These are phyloP conservation scores for Penicillium griseofulvum DNA, from an alignment of 2,329 filamentous ascomycete genomes.

Conservation along the genomic window DNA sequence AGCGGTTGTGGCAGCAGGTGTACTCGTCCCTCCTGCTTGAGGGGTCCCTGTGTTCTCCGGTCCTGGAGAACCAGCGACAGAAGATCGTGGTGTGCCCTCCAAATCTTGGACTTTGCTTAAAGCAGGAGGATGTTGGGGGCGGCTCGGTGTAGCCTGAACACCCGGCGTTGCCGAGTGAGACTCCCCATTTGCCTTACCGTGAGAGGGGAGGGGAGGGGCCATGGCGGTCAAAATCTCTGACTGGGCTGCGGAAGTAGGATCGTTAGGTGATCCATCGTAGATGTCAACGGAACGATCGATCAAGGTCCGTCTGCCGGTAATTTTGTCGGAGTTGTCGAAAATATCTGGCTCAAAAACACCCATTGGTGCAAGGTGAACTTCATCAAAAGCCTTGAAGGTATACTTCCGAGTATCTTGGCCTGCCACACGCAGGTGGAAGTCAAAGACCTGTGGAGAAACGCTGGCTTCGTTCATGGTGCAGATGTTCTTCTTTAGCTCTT, in stretches of 20 bases:
- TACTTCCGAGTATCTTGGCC: slow-evolving; percentile 91
- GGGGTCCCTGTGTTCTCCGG: slow-evolving; percentile 75
- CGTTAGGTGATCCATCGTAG: slow-evolving; percentile 89
- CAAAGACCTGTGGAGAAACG: slow-evolving; percentile 81
- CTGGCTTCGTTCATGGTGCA: slow-evolving; percentile 89
- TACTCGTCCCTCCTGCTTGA: slow-evolving; percentile 45
- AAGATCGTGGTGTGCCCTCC: slow-evolving; percentile 77
- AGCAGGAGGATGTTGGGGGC: slow-evolving; percentile 65
- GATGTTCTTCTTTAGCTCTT: slow-evolving; percentile 91
- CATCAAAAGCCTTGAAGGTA: slow-evolving; percentile 94
- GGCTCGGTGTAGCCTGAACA: slow-evolving; percentile 45
- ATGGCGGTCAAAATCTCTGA: slow-evolving; percentile 60
- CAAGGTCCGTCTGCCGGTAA: slow-evolving; percentile 73
- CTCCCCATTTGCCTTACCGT: slow-evolving; percentile 38
- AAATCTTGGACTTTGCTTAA: slow-evolving; percentile 66
- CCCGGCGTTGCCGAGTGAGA: slow-evolving; percentile 30
- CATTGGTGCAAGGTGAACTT: slow-evolving; percentile 90
- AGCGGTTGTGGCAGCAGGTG: slow-evolving; percentile 37
- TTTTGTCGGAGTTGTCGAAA: slow-evolving; percentile 79
- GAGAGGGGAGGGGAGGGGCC: slow-evolving; percentile 37
- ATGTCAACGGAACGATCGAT: slow-evolving; percentile 87
- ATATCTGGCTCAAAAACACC: slow-evolving; percentile 88
- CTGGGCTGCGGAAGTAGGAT: slow-evolving; percentile 83
- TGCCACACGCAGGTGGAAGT: slow-evolving; percentile 86
- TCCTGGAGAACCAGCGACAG: slow-evolving; percentile 80